phyloP scores from a whole-genome alignment of 2,329 filamentous ascomycete species.

The Xylaria sp. region DNA sequence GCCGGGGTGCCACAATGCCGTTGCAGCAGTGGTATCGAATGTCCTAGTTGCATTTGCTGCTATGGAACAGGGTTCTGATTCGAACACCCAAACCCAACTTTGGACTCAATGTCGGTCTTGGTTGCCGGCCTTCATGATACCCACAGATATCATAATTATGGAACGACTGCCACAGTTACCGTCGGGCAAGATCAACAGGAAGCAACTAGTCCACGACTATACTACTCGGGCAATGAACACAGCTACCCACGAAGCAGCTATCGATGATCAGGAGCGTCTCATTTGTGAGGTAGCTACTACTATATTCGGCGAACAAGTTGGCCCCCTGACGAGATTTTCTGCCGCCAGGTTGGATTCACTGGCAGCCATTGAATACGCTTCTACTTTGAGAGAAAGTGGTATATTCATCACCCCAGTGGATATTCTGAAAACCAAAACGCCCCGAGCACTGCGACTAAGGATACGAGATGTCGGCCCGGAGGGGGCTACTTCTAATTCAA shows the following conservation, averaged over 20 bases:
- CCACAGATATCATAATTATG: conserved; percentile 75
- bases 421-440: conserved; percentile 67
- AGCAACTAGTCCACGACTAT: conserved; percentile 68
- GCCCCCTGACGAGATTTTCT: conserved; percentile 48
- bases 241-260: conserved; percentile 35
- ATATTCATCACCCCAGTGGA: conserved; percentile 67
- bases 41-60: conserved; percentile 81
- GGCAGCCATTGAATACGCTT: conserved; percentile 65
- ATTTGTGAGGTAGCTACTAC: conserved; percentile 50
- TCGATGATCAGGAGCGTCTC: conserved; percentile 50
- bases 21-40: conserved; percentile 74
- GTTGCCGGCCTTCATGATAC: conserved; percentile 87
- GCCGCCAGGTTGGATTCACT: conserved; percentile 56
- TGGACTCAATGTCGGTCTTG: conserved; percentile 73
- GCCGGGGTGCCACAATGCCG: conserved; percentile 70
- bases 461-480: conserved; percentile 8
- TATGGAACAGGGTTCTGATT: conserved; percentile 54
- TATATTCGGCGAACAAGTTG: conserved; percentile 46
- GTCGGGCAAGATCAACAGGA: conserved; percentile 86
- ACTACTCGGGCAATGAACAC: background rate
- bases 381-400: conserved; percentile 68
- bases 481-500: background rate
- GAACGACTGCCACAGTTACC: conserved; percentile 76
- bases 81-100: conserved; percentile 59
- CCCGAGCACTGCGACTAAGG: conserved; percentile 44